Evolutionary conservation across 2,329 filamentous ascomycete genomes (phyloP), one percentile per base, ranked within the genome.

Genomic region (Cryphonectria carpinicola): DNA sequence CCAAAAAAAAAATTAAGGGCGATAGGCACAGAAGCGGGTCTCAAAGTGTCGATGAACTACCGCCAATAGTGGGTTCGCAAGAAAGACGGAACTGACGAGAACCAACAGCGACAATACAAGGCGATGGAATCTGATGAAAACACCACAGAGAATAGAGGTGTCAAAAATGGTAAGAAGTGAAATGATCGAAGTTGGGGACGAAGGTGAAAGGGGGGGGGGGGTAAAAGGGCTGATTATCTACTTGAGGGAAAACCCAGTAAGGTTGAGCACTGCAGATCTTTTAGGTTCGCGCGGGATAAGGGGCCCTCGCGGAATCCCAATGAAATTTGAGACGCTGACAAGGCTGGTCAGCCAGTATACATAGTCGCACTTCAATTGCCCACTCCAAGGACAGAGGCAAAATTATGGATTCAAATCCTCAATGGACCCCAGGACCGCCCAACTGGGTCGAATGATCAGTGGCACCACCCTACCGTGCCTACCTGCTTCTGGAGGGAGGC

Each of bases 11-110:
- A 61, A 43, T 28, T 35, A 28, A 56, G 49, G 39, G 62, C 46
- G 49, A 58, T 67, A 60, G 68, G n/a, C 37, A 67, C 68, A 67
- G 65, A 28, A 49, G 63, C 41, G 68, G 68, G 46, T 61, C 58
- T 61, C 32, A 32, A 35, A 22, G 32, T 37, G 35, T n/a, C 35
- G 35, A 39, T n/a, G 32, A 17, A 37, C 28, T 61, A 32, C 19
- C 63, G n/a, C 49, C 19, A 25, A 39, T 22, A 32, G 37, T 64
- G 39, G 41, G 19, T 46, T 46, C 63, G 43, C 28, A 25, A 7
- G 39, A 37, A 46, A 10, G 49, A 63, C 7, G 28, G 25, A 65
- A 49, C 63, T 4, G 63, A 35, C n/a, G 19, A 35, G 43, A n/a
- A n/a, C 19, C 41, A 35, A 46, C 17, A 35, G 14, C 41, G 25